Base-by-base conservation (phyloP, 257 asterid species). In the Ligustrum vulgare region DNA sequence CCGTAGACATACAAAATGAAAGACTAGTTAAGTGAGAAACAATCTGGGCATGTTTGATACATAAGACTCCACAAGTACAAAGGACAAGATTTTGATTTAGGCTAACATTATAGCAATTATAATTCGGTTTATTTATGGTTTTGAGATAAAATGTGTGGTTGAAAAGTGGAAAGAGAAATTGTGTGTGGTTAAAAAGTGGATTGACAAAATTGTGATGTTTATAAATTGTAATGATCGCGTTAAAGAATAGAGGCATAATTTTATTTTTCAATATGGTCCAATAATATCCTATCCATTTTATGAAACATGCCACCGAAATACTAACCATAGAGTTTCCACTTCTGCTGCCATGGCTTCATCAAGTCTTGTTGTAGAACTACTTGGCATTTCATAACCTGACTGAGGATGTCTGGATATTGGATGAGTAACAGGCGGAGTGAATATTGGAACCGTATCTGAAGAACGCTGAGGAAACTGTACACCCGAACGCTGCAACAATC, bases 371-470 rank as follows among this genome's bases (percentile, higher is more conserved):
- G 97, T 83, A 72, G 99, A 93, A 78, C 89, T 91, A 84, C 89
- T 89, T 22, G 99, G 93, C 97, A 93, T 95, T 77, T 98, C 99
- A 82, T 91, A 87, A 77, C 97, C 90, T 64, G 97, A 93, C 79
- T 86, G 98, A 67, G 94, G 90, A 65, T 74, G 84, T 75, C 89
- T 84, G 6, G 84, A 22, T 58, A 77, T 79, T 68, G 91, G 87
- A 77, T 82, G 90, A 45, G 94, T 84, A 47, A 81, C 86, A 32
- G 99, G 97, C 36, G 93, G 98, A 56, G 97, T 90, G 78, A 90
- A 81, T 79, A 93, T 87, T 23, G 91, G 96, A 80, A 87, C 93
- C 3, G 90, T 77, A 80, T 91, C 88, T 2, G 84, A 78, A 69
- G 96, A 80, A 72, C 80, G 87, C 75, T 70, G 84, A 68, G 99